Evolutionary conservation across 805 yeast species (phyloP), one percentile per base, ranked within the genome.

Genomic region (Dipodascus albidus): DNA sequence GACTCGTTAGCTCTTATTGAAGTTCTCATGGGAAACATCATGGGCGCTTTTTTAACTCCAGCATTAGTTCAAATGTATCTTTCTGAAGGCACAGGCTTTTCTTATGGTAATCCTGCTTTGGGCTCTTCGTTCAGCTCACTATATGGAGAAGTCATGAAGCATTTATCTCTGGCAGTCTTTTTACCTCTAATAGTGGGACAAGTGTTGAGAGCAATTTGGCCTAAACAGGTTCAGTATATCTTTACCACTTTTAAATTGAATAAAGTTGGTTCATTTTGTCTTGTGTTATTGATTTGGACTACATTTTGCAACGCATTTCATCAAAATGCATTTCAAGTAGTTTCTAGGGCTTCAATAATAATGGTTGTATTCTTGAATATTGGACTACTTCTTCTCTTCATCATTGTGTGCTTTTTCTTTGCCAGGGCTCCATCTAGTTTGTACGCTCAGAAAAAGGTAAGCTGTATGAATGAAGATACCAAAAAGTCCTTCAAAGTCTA

Each of bases 171-270:
- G 19, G 78, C 88, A 3, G 88, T 88, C 2, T 87, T 89, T 66
- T 79, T 88, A 8, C 96, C 96, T 0, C 67, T 87, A 20, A 82
- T 85, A 64, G 89, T 88, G n/a, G 96, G 96, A 0, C 96, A 89
- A 67, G 80, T 83, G 11, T 62, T 85, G 17, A 95, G 87, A 64
- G 82, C 85, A 62, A 31, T 85, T 1, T 76, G 79, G 55, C 89
- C 93, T 0, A 74, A 73, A 50, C 83, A 82, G 64, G 78, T 80
- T 1, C 77, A 80, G 59, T 81, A 83, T 81, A 70, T 74, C 31
- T 66, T 81, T 42, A 69, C 77, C 1, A 81, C 76, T 9, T 80
- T 82, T 64, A 76, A 74, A 57, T 69, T 87, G 54, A 75, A 74
- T 60, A 87, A 89, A 66, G 80, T 89, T 41, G 91, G 95, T 1